Evolutionary conservation across 495 filamentous ascomycete genomes (phyloP).

Genomic region (Xeromyces bisporus): DNA sequence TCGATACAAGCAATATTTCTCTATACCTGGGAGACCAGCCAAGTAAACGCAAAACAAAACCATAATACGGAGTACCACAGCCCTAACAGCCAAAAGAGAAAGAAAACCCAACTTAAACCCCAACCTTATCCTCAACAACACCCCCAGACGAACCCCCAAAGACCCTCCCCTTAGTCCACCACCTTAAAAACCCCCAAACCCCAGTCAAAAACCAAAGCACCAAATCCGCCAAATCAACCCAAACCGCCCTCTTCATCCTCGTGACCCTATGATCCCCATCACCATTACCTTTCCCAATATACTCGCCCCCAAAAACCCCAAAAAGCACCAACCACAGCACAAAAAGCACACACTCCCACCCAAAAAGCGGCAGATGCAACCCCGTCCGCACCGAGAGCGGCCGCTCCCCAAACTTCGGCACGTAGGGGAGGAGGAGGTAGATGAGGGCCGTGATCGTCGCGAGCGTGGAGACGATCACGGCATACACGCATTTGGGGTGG

Average conservation of each 20-base stretch:
- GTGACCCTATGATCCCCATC: slow-evolving; percentile 40
- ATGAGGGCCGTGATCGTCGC: slow-evolving; percentile 42
- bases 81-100: no score
- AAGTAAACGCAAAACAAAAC: no score
- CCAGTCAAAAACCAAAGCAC: slow-evolving; percentile 51
- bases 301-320: slow-evolving; percentile 66
- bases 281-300: slow-evolving; percentile 47
- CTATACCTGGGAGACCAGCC: no score
- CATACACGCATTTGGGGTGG: slow-evolving; percentile 63
- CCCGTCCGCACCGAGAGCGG: slow-evolving; percentile 1
- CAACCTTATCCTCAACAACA: not conserved
- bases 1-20: no score
- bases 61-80: no score
- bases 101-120: not conserved
- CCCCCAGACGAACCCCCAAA: not conserved
- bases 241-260: slow-evolving; percentile 75
- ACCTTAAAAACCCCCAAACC: slow-evolving; percentile 23
- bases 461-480: slow-evolving; percentile 44
- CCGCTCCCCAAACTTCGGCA: slow-evolving; percentile 31
- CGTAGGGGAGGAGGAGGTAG: slow-evolving; percentile 39
- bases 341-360: slow-evolving; percentile 52
- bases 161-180: slow-evolving; percentile 15
- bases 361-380: slow-evolving; percentile 31
- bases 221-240: slow-evolving; percentile 61
- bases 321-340: slow-evolving; percentile 68